Evolutionary conservation across 179 eudicot species (phyloP).

Genomic region (Beta lomatogona): DNA sequence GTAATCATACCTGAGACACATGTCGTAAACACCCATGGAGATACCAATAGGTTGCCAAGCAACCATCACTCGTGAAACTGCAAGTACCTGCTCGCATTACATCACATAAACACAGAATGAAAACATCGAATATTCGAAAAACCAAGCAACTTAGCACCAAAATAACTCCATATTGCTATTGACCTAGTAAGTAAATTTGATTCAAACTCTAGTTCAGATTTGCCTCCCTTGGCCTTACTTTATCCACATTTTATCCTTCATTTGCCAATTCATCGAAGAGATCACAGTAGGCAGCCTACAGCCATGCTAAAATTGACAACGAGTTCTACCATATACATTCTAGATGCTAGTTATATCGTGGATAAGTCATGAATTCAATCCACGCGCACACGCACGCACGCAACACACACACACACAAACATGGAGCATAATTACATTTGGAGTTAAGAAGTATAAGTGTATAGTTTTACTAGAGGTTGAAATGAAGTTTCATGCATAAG

Average conservation of each 20-base stretch:
- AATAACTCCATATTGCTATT: neutral
- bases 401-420: too few species aligned
- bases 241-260: neutral
- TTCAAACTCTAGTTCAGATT: neutral
- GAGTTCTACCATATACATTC: neutral
- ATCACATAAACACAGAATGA: neutral
- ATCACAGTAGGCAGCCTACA: neutral
- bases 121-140: neutral
- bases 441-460: too few species aligned
- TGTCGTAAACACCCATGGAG: constrained; percentile 91
- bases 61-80: constrained; percentile 91
- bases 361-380: neutral
- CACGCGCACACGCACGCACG: neutral
- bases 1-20: constrained; percentile 75
- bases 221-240: neutral
- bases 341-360: neutral
- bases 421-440: too few species aligned
- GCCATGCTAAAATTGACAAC: neutral
- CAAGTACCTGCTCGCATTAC: constrained; percentile 66
- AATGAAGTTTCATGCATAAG: too few species aligned
- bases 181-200: neutral
- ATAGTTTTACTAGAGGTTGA: too few species aligned
- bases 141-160: neutral
- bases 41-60: constrained; percentile 98
- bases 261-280: neutral